Evolutionary conservation across 1,284 basidiomycete species (phyloP).

Genomic region (Cutaneotrichosporon curvatum): DNA sequence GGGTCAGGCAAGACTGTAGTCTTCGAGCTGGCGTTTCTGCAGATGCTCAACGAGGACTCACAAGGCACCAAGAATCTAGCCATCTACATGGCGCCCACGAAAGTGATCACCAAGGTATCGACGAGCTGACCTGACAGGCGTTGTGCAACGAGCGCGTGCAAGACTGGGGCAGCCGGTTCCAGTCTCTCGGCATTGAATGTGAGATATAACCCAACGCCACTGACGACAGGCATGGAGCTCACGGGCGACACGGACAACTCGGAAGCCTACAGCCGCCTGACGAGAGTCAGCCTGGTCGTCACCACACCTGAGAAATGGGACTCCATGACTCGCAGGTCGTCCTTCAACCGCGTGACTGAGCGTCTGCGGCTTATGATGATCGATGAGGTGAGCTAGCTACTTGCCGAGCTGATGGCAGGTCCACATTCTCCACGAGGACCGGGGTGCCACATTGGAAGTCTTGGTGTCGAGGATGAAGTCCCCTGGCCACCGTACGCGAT

Average conservation of each 20-base stretch:
- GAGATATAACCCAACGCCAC: slow-evolving; percentile 19
- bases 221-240: slow-evolving; percentile 62
- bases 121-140: slow-evolving; percentile 54
- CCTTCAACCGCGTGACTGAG: slow-evolving; percentile 34
- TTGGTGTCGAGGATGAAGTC: slow-evolving; percentile 77
- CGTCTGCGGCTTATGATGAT: slow-evolving; percentile 62
- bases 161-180: slow-evolving; percentile 80
- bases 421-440: slow-evolving; percentile 80
- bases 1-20: slow-evolving; percentile 89
- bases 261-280: slow-evolving; percentile 55
- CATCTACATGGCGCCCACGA: slow-evolving; percentile 91
- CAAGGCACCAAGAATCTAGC: slow-evolving; percentile 53
- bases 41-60: slow-evolving; percentile 56
- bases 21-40: slow-evolving; percentile 84
- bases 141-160: slow-evolving; percentile 74
- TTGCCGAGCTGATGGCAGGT: slow-evolving; percentile 52
- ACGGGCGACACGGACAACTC: slow-evolving; percentile 79
- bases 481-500: slow-evolving; percentile 60
- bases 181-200: slow-evolving; percentile 67
- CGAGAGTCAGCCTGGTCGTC: slow-evolving; percentile 67
- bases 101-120: slow-evolving; percentile 51
- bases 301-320: slow-evolving; percentile 97
- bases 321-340: slow-evolving; percentile 64
- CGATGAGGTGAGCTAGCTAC: slow-evolving; percentile 62
- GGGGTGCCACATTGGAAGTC: slow-evolving; percentile 88